phyloP scores from a whole-genome alignment of 305 asterid species.

The Fraxinus albicans region DNA sequence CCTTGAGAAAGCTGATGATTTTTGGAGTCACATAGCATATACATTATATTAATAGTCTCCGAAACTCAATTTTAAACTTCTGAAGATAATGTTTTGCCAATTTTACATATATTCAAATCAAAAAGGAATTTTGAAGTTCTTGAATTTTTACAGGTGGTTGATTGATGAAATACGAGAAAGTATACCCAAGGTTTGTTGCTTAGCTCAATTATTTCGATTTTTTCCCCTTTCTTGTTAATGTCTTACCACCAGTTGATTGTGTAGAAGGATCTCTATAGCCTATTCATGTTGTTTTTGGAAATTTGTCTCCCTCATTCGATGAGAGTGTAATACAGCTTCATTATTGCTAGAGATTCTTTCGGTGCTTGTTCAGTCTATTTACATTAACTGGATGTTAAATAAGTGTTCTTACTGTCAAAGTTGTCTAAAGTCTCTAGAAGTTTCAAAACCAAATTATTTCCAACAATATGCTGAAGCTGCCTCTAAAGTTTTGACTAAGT shows the following conservation, averaged over 20 bases:
- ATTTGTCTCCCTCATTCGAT: background rate
- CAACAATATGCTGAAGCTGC: slow-evolving; percentile 4
- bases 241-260: background rate
- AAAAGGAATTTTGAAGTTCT: slow-evolving; percentile 17
- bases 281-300: background rate
- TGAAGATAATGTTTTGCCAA: slow-evolving; percentile 6
- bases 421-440: background rate
- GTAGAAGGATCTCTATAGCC: background rate
- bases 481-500: background rate
- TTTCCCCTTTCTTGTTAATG: background rate
- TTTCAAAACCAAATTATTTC: background rate
- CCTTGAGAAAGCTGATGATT: slow-evolving; percentile 23
- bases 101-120: slow-evolving; percentile 13
- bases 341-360: background rate
- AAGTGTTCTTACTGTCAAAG: background rate
- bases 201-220: slow-evolving; percentile 2
- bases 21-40: background rate
- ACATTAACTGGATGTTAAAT: background rate
- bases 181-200: slow-evolving; percentile 81
- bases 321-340: background rate
- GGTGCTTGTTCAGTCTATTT: background rate
- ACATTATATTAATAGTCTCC: slow-evolving; percentile 10
- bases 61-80: background rate
- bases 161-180: slow-evolving; percentile 83
- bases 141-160: slow-evolving; percentile 70